phyloP scores from a whole-genome alignment of 2,329 filamentous ascomycete species.

The Pseudogymnoascus sp. region DNA sequence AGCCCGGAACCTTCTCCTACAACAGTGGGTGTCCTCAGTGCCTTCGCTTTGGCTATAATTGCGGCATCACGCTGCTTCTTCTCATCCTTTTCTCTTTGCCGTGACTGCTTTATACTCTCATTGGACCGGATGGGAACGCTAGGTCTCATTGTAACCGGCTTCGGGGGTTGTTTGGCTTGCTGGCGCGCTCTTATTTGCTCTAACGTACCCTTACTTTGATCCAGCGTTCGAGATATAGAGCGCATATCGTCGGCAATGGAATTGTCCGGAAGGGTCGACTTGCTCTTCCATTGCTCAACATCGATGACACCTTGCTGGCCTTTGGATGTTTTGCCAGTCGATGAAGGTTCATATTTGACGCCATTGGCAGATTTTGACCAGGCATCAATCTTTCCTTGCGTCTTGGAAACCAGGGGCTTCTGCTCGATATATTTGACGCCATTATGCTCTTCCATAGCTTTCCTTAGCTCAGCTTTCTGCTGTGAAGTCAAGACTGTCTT shows the following conservation, averaged over 20 bases:
- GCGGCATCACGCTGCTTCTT: conserved; percentile 65
- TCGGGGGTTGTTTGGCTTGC: conserved; percentile 22
- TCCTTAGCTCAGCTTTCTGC: conserved; percentile 75
- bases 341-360: conserved; percentile 25
- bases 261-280: not conserved
- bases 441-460: conserved; percentile 52
- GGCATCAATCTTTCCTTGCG: conserved; percentile 52
- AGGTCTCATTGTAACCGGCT: conserved; percentile 29
- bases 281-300: conserved; percentile 10
- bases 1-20: conserved; percentile 72
- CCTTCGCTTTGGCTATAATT: conserved; percentile 62
- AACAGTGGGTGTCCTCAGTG: conserved; percentile 47
- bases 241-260: conserved; percentile 8
- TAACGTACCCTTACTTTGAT: conserved; percentile 10
- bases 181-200: conserved; percentile 13
- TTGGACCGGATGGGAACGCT: conserved; percentile 12
- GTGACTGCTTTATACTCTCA: conserved; percentile 28
- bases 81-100: conserved; percentile 67
- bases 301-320: conserved; percentile 11
- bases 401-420: conserved; percentile 38
- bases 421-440: conserved; percentile 45
- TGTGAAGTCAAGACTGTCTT: conserved; percentile 73
- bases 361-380: conserved; percentile 49
- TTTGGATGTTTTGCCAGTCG: not conserved
- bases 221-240: conserved; percentile 11